These are phyloP conservation scores for Hura crepitans DNA, from an alignment of 441 rosid species.

Conservation along the genomic window DNA sequence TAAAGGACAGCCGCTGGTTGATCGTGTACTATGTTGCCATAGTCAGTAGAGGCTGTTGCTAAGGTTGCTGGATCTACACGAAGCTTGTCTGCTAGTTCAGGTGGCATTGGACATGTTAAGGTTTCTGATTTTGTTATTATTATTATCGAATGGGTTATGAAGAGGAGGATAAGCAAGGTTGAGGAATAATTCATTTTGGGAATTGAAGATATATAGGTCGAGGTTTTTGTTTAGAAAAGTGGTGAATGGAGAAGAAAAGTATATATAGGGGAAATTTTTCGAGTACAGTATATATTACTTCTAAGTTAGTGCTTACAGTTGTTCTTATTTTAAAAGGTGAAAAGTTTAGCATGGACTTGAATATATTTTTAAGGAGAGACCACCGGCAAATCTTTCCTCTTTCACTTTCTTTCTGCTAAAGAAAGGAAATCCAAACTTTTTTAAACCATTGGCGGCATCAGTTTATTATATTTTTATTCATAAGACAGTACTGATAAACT, in stretches of 20 bases:
- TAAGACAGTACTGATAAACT: too few species aligned
- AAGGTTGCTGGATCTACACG: constrained; percentile 38
- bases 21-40: constrained; percentile 51
- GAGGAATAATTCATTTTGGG: constrained; percentile 11
- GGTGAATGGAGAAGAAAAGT: neutral
- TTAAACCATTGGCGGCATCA: neutral
- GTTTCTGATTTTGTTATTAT: constrained; percentile 28
- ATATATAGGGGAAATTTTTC: neutral
- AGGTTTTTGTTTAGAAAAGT: neutral
- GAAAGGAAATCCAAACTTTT: neutral
- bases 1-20: constrained; percentile 57
- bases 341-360: neutral
- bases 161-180: constrained; percentile 22
- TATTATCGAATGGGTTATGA: constrained; percentile 23
- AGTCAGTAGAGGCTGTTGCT: constrained; percentile 53
- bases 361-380: neutral
- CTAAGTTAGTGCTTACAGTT: constrained; percentile 2
- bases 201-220: constrained; percentile 25
- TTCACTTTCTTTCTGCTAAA: neutral
- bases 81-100: constrained; percentile 28
- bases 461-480: too few species aligned
- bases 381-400: constrained; percentile 5
- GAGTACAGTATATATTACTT: neutral
- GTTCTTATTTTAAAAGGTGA: neutral
- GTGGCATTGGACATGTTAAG: constrained; percentile 17